Evolutionary conservation across 2,329 filamentous ascomycete species (phyloP), one percentile per base, ranked within the genome.

Genomic region (Samsoniella hepiali): DNA sequence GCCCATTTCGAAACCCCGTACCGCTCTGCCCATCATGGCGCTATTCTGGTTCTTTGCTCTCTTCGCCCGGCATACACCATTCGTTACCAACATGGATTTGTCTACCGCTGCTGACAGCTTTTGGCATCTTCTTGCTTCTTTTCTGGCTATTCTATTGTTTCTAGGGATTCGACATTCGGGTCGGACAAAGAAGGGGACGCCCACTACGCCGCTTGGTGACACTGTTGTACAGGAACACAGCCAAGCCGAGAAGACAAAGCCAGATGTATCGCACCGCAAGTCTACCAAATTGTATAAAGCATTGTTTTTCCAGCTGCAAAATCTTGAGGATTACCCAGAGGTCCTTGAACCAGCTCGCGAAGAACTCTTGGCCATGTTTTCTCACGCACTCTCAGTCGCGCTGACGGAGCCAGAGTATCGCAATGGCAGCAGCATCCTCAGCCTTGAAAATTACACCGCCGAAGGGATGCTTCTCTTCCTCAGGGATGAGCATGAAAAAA

Each of bases 271-370:
- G 40, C 29, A 15, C 3, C 9, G 1, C n/a, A 29, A 7, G 32
- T 36, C 42, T 5, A 58, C 55, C 11, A 17, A 58, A 31, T n/a
- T 7, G 27, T 47, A 58, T 47, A 29, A 15, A 36, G 32, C 8
- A 32, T 27, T 68, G 13, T 68, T 64, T 47, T 64, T 62, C 42
- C 62, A 68, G 62, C 60, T 68, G 22, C 67, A 68, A 13, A 65
- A 68, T 38, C 62, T 67, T 42, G 67, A 68, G 36, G 32, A 63
- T 3, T 44, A 67, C 11, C 36, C 53, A 22, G 66, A 68, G 10
- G 32, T 65, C 6, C 58, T 67, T 17, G 51, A 64, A 4, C 29
- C 56, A 51, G 67, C 63, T 10, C 64, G 47, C 17, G 34, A 63
- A 42, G 55, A 66, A 17, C 44, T 68, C 11, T 56, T 67, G 2